phyloP scores from a whole-genome alignment of 1,284 basidiomycete genomes.

The Ustilago trichophora region DNA sequence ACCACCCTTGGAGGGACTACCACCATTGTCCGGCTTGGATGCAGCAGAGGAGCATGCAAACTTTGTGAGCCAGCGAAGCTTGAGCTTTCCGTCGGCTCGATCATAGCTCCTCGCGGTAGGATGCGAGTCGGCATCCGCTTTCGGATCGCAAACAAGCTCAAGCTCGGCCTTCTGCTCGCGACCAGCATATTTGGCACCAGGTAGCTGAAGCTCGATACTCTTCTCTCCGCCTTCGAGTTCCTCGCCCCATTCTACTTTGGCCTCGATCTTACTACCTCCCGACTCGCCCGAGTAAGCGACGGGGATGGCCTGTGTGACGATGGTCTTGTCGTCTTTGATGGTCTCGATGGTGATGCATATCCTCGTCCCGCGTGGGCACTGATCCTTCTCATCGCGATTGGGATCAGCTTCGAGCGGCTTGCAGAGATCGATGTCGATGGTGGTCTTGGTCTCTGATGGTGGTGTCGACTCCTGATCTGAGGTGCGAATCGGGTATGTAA shows the following conservation, averaged over 20 bases:
- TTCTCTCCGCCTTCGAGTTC: constrained; percentile 46
- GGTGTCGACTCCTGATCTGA: constrained; percentile 42
- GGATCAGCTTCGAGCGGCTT: constrained; percentile 36
- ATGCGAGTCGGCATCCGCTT: constrained; percentile 33
- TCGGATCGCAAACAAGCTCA: constrained; percentile 47
- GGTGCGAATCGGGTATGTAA: constrained; percentile 40
- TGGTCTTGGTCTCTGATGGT: constrained; percentile 37
- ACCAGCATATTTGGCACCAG: constrained; percentile 33
- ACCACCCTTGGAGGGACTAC: constrained; percentile 18
- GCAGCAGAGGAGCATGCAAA: constrained; percentile 42
- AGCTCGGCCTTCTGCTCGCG: constrained; percentile 41
- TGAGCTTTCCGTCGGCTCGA: constrained; percentile 37
- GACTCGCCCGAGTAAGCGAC: constrained; percentile 46
- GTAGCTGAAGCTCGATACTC: constrained; percentile 39
- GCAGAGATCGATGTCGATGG: constrained; percentile 47
- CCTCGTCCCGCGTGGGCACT: constrained; percentile 47
- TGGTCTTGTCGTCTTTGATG: constrained; percentile 44
- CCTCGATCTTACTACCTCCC: constrained; percentile 36
- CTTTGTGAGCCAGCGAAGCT: constrained; percentile 45
- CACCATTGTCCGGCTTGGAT: constrained; percentile 18
- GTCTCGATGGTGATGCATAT: constrained; percentile 50
- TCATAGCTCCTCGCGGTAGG: constrained; percentile 41
- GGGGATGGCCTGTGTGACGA: constrained; percentile 48
- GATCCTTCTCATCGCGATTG: constrained; percentile 32
- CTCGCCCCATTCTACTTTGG: constrained; percentile 38